Evolutionary conservation across 2,329 filamentous ascomycete genomes (phyloP).

Genomic region (Fusarium nygamai): DNA sequence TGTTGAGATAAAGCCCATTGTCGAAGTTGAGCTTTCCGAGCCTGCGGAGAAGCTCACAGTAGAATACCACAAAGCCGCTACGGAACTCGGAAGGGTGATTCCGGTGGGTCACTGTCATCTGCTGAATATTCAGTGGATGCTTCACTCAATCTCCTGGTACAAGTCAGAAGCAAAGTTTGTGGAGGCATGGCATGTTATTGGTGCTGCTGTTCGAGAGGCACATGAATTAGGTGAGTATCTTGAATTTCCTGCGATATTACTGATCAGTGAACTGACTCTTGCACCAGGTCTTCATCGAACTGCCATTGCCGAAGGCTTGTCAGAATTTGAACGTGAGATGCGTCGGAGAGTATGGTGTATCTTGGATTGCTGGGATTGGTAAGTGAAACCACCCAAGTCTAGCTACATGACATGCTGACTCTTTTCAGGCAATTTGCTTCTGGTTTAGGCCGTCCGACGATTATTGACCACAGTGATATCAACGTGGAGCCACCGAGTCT

Average conservation of each 20-base stretch:
- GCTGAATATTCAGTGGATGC: slow-evolving; percentile 47
- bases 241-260: no score
- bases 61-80: slow-evolving; percentile 46
- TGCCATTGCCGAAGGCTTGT: slow-evolving; percentile 34
- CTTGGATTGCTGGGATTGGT: slow-evolving; percentile 52
- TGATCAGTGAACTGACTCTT: not conserved
- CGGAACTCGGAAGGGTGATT: slow-evolving; percentile 47
- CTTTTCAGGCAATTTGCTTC: slow-evolving; percentile 49
- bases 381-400: not conserved
- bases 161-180: slow-evolving; percentile 48
- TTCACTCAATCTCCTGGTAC: slow-evolving; percentile 51
- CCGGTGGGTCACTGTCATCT: slow-evolving; percentile 47
- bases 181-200: slow-evolving; percentile 50
- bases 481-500: slow-evolving; percentile 48
- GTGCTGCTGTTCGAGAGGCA: slow-evolving; percentile 47
- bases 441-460: slow-evolving; percentile 46
- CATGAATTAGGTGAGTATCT: slow-evolving; percentile 44
- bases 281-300: slow-evolving; percentile 45
- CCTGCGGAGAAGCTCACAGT: slow-evolving; percentile 41
- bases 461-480: slow-evolving; percentile 48
- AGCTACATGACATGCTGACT: not conserved
- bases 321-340: slow-evolving; percentile 50
- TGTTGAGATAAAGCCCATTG: slow-evolving; percentile 41
- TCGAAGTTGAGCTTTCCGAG: slow-evolving; percentile 45
- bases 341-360: slow-evolving; percentile 50